phyloP scores from a whole-genome alignment of 2,329 filamentous ascomycete species.

The Colletotrichum godetiae region DNA sequence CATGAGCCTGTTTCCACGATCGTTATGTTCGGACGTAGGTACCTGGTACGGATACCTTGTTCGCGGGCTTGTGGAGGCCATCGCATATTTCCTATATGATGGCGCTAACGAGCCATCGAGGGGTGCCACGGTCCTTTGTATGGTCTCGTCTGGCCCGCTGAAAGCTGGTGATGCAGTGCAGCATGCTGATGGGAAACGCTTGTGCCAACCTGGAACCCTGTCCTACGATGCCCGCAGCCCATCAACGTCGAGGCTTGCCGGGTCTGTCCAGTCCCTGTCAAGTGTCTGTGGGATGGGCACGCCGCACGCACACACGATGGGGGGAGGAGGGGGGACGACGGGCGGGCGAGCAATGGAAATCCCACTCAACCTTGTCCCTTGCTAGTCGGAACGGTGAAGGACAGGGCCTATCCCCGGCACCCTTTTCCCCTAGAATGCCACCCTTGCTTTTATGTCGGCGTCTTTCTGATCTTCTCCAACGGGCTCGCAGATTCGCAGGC shows the following conservation, averaged over 20 bases:
- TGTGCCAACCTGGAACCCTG: constrained; percentile 19
- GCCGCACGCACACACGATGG: no score
- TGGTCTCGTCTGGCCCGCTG: constrained; percentile 3
- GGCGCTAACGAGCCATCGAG: background rate
- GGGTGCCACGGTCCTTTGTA: constrained; percentile 7
- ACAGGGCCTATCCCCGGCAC: constrained; percentile 21
- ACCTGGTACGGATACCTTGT: background rate
- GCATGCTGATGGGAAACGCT: constrained; percentile 5
- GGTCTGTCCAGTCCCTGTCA: background rate
- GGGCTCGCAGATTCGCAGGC: background rate
- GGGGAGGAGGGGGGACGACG: background rate
- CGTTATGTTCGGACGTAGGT: background rate
- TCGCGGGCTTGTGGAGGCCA: background rate
- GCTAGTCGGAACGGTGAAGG: constrained; percentile 26
- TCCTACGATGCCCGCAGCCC: background rate
- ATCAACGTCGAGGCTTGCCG: background rate
- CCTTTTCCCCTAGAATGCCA: constrained; percentile 16
- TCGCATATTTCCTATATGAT: background rate
- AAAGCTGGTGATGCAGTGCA: background rate
- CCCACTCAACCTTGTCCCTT: constrained; percentile 3
- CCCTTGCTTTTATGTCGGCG: constrained; percentile 10
- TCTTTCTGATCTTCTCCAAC: background rate
- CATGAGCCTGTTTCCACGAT: constrained; percentile 3
- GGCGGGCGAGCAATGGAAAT: background rate
- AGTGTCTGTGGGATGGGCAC: background rate